Evolutionary conservation across 176 grass and related monocot species (phyloP).

Genomic region (Oropetium thomaeum): DNA sequence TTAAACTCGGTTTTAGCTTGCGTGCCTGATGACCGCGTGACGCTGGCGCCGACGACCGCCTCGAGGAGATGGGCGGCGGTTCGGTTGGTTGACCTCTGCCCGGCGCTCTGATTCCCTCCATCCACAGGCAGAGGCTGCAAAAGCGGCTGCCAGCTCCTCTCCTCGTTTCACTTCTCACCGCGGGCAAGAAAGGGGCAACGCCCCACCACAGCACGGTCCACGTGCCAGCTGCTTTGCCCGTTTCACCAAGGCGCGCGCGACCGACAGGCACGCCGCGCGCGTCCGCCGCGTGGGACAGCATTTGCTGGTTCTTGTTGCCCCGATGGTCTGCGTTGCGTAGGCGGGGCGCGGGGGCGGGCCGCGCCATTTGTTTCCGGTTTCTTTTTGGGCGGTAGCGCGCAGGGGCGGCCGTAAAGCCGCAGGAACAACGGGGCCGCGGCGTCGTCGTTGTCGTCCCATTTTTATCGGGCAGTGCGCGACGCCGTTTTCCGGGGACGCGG

Average conservation of each 20-base stretch:
- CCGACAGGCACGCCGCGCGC: background rate
- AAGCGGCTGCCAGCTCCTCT: too few relatives aligned
- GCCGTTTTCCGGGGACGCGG: background rate
- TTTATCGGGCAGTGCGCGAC: background rate
- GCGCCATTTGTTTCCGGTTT: background rate
- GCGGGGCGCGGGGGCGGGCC: too few relatives aligned
- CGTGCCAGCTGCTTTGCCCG: too few relatives aligned
- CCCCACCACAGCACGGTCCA: too few relatives aligned
- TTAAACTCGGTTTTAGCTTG: background rate
- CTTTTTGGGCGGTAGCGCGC: background rate
- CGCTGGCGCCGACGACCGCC: background rate
- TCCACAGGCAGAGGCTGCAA: too few relatives aligned
- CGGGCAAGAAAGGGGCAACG: too few relatives aligned
- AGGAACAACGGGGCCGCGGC: background rate
- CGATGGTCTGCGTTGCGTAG: too few relatives aligned
- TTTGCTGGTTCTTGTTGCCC: too few relatives aligned
- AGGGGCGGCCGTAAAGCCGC: slow-evolving; percentile 30
- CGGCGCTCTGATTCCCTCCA: too few relatives aligned
- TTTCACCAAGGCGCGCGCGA: background rate
- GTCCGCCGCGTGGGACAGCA: background rate
- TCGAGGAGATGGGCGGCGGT: background rate
- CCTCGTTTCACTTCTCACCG: too few relatives aligned
- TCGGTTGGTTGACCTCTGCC: background rate
- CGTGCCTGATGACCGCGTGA: background rate
- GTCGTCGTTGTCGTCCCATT: background rate